Base-by-base conservation (phyloP, 169 alveolate species). In the Plasmodium blacklocki region DNA sequence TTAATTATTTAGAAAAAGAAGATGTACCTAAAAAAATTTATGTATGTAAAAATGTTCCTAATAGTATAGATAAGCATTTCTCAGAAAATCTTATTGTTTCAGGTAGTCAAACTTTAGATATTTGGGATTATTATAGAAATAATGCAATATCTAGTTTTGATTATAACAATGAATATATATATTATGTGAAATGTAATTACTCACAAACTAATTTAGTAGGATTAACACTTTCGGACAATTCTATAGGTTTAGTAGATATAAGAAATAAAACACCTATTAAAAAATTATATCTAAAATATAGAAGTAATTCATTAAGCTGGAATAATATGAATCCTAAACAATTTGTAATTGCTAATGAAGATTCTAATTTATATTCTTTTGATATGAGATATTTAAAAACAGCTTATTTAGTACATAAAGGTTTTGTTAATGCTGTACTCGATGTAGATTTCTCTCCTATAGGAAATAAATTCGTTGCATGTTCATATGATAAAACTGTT, bases 261-360 rank as follows among this genome's bases (percentile, higher is more conserved):
- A 89, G 99, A 75, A 96, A 97, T 7, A 96, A 97, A 78, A 94
- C 98, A 21, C 97, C 98, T 47, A 80, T 98, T 21, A 92, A 98
- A 54, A 97, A 96, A 94, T 94, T 98, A 3, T 89, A 93, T 29
- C 78, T 97, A 76, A 95, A 95, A 90, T 96, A 96, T 95, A 95
- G 99, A 83, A 93, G 98, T 68, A 96, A 97, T 66, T 98, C 99
- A 56, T 72, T 98, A 12, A 94, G 99, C 70, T 98, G 99, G 99
- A 98, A 98, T 92, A 99, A 99, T 11, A 97, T 96, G 80, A 98
- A 98, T 72, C 99, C 99, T 43, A 88, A 97, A 74, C 96, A 98
- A 83, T 97, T 98, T 89, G 98, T 98, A 12, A 98, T 97, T 15
- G 99, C 99, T 23, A 98, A 98, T 93, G 99, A 98, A 88, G 99